Percentiles rank a stretch among this genome's conserved stretches.
Evolutionary conservation across 2,329 filamentous ascomycete species (phyloP).

Genomic region (Pseudocercospora eumusae): DNA sequence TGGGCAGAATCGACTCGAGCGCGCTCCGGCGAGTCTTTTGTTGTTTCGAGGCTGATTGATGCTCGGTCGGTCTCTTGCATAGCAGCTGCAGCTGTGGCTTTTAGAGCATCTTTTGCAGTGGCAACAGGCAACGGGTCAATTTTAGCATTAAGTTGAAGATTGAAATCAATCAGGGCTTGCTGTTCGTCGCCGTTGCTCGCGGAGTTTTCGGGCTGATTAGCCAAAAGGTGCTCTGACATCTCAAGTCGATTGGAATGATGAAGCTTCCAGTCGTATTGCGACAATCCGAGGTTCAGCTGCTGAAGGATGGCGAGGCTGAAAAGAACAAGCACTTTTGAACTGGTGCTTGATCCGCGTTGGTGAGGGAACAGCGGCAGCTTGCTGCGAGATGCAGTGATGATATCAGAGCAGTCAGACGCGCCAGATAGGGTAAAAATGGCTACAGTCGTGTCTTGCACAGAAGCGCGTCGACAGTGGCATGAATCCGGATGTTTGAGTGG

Average conservation of each 20-base stretch:
- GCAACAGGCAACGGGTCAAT: not conserved
- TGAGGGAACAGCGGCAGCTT: too few species aligned
- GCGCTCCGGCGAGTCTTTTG: constrained; percentile 15
- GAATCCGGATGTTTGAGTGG: too few species aligned
- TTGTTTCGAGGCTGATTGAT: not conserved
- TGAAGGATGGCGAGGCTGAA: too few species aligned
- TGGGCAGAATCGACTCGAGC: constrained; percentile 30
- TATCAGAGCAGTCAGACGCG: too few species aligned
- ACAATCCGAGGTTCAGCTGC: too few species aligned
- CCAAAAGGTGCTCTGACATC: constrained; percentile 9
- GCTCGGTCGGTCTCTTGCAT: constrained; percentile 20
- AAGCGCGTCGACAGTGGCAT: too few species aligned
- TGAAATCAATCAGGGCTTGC: not conserved
- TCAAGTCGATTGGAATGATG: not conserved
- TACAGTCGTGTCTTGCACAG: too few species aligned
- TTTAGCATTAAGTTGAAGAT: constrained; percentile 9
- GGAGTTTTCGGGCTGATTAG: constrained; percentile 10
- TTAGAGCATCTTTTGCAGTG: constrained; percentile 13
- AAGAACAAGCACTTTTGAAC: too few species aligned
- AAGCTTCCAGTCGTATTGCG: too few species aligned
- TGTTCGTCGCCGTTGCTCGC: not conserved
- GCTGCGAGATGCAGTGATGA: too few species aligned
- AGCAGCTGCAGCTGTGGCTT: constrained; percentile 25
- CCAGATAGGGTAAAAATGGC: too few species aligned
- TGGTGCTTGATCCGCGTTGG: too few species aligned